Evolutionary conservation across 495 filamentous ascomycete species (phyloP).

Genomic region (Trichocladium antarcticum): DNA sequence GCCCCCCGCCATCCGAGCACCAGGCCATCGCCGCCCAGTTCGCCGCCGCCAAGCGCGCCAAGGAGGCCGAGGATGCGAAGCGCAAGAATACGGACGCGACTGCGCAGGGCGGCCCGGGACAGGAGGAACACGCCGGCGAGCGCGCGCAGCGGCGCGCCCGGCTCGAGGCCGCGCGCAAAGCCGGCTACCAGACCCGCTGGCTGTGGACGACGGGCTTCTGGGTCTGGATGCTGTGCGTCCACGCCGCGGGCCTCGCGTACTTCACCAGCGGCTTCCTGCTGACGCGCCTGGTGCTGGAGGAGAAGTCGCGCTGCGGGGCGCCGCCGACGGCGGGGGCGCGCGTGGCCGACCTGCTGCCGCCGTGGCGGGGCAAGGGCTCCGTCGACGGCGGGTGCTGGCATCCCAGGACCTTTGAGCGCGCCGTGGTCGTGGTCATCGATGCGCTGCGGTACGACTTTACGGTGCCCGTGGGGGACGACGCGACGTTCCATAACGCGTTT

Average conservation of each 20-base stretch:
- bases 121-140: constrained; percentile 12
- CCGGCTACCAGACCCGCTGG: constrained; percentile 34
- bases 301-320: constrained; percentile 69
- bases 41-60: constrained; percentile 38
- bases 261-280: constrained; percentile 97
- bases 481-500: constrained; percentile 76
- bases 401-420: constrained; percentile 81
- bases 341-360: constrained; percentile 20
- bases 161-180: constrained; percentile 33
- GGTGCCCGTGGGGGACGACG: constrained; percentile 53
- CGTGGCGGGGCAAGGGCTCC: constrained; percentile 37
- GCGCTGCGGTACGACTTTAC: constrained; percentile 96
- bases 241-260: constrained; percentile 72
- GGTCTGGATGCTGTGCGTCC: constrained; percentile 51
- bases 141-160: constrained; percentile 28
- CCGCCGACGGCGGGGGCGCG: constrained; percentile 49
- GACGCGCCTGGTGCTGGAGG: constrained; percentile 77
- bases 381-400: constrained; percentile 80
- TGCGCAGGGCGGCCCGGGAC: background rate
- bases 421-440: constrained; percentile 84
- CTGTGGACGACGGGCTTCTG: constrained; percentile 42
- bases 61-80: constrained; percentile 27
- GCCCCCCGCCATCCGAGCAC: constrained; percentile 24
- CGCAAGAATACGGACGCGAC: background rate
- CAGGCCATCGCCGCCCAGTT: constrained; percentile 35